phyloP scores from a whole-genome alignment of 257 asterid species.

The Solanum peruvianum region DNA sequence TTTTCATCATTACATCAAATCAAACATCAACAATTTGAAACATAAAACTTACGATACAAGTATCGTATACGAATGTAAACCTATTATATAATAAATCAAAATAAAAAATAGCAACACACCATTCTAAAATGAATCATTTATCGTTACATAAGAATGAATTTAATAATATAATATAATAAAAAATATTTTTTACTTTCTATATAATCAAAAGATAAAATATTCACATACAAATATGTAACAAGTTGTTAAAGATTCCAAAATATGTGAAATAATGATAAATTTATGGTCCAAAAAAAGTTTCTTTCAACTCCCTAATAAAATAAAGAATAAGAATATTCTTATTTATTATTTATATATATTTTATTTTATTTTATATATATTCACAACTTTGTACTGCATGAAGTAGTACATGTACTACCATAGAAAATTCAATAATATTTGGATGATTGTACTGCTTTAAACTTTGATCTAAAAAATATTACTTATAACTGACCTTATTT shows the following conservation, averaged over 20 bases:
- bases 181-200: neutral
- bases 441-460: neutral
- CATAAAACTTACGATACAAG: neutral
- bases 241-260: neutral
- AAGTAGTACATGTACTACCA: neutral
- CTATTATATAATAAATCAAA: too few species aligned
- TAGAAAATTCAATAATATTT: neutral
- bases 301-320: neutral
- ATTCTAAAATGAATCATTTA: too few species aligned
- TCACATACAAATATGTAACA: neutral
- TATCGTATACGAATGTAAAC: neutral
- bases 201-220: neutral
- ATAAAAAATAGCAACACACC: too few species aligned
- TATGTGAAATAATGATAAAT: neutral
- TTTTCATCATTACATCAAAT: neutral
- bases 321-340: neutral
- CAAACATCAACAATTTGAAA: neutral
- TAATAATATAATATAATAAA: too few species aligned
- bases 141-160: too few species aligned
- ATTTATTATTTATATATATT: neutral
- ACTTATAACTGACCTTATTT: too few species aligned
- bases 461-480: neutral
- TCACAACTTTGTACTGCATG: neutral
- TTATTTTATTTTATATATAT: neutral
- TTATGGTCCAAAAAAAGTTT: neutral